A percentile compares a stretch with the other conserved stretches of the same genome.
Conservation (phyloP, 179 eudicot genomes). For the Beta macrorhiza region DNA sequence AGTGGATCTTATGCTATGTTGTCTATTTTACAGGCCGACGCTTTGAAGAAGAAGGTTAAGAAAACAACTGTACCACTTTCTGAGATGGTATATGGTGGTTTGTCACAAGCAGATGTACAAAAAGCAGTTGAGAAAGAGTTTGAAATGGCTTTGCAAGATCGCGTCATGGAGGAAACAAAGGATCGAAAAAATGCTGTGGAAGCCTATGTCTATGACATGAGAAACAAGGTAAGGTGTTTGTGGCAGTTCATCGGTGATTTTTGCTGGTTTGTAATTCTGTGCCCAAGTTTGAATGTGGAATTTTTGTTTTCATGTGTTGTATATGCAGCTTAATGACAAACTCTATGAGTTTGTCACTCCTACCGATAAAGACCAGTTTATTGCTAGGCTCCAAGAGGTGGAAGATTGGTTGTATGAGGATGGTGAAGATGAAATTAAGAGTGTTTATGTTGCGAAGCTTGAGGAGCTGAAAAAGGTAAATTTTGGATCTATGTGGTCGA, state of each 20-base stretch:
- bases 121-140: conserved; percentile 87
- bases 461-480: conserved; percentile 85
- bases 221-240: conserved; percentile 62
- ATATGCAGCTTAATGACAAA: conserved; percentile 74
- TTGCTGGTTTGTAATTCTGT: neutral
- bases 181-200: conserved; percentile 94
- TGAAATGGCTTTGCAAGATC: conserved; percentile 95
- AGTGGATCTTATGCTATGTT: neutral
- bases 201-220: conserved; percentile 91
- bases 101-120: conserved; percentile 57
- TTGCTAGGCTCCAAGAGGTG: conserved; percentile 65
- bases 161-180: conserved; percentile 93
- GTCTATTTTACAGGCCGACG: conserved; percentile 53
- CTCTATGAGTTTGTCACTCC: conserved; percentile 68
- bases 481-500: neutral
- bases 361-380: conserved; percentile 66
- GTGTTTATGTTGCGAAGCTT: conserved; percentile 87
- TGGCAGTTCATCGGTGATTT: neutral
- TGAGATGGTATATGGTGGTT: conserved; percentile 67
- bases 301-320: neutral
- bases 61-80: conserved; percentile 58
- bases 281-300: neutral
- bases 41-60: conserved; percentile 83
- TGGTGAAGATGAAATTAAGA: conserved; percentile 91
- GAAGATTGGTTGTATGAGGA: conserved; percentile 98